Evolutionary conservation across 2,329 filamentous ascomycete species (phyloP), one percentile per base, ranked within the genome.

Genomic region (Epichloe brachyelytri): DNA sequence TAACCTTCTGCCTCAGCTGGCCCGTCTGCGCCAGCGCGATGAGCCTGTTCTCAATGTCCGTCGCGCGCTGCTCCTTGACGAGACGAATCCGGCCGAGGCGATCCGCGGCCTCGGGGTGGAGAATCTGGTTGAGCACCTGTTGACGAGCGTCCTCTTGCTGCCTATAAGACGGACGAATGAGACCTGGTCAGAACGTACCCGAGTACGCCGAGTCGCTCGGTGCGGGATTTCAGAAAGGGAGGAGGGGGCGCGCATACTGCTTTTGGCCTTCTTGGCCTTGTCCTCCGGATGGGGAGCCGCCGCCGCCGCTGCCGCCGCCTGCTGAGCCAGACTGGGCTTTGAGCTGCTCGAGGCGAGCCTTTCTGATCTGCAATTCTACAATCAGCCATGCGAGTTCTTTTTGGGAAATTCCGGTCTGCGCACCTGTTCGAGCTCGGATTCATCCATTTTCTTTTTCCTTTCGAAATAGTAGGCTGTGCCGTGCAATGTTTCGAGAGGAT

Each of bases 61-160:
- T 79, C 37, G 93, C 93, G 62, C 93, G 87, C 60, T 85, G 83
- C 66, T 90, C 88, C 71, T 97, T 97, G 64, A 98, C 93, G 54
- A 98, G 82, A 36, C 91, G 85, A 71, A 98, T 97, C 58, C 93
- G 88, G 52, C 88, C 88, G 1, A 98, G 79, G 14, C 93, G 86
- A 71, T 98, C 93, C 54, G 88, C 86, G 17, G 93, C 93, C 63
- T 91, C 88, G 58, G 93, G 93, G 62, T 90, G 84, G 55, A 98
- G 87, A 73, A 98, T 97, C 70, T 97, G 93, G 60, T 79, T 80
- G 55, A 98, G 83, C 60, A 96, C 85, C 53, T 80, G 77, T 61
- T 82, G 74, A 53, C 88, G 85, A 39, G 85, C 83, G 66, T 91
- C 86, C 57, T 79, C 77, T 59, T 79, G 70, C 63, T 72, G 66